Evolutionary conservation across 2,329 filamentous ascomycete genomes (phyloP), one percentile per base, ranked within the genome.

Genomic region (Didymella segeticola): DNA sequence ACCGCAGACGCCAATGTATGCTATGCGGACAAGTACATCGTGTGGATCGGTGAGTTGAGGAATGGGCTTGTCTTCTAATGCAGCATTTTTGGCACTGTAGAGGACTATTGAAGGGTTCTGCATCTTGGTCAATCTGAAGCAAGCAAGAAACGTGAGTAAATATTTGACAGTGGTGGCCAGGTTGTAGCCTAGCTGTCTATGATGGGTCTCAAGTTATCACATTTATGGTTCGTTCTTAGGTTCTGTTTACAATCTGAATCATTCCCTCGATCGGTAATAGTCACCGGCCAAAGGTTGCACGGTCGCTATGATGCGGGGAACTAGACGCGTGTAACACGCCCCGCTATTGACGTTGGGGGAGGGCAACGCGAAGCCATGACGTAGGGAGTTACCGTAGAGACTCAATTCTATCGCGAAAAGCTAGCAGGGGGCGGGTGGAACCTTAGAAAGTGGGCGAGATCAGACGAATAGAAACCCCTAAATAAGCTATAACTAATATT

Each of bases 1-100:
- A n/a, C 76, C 78, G 55, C 77, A 79, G n/a, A 80, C 75, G 3
- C 78, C 78, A 0, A 77, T 68, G 30, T 74, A 79, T 3, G 73
- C 71, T 31, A 81, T 76, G n/a, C 74, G 73, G 8, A 80, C 66
- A 22, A 80, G 68, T 15, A 79, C 74, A 57, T 79, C 77, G 48
- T 75, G 64, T 0, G 71, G 67, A 11, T 75, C 63, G 7, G 66
- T 51, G 5, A 78, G 63, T 3, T 60, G 53, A 2, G 78, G 77
- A 1, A 77, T 60, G 0, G 74, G 71, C 7, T 57, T 67, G 45
- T 79, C 73, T 60, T 78, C 72, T 20, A 77, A 64, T 33, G 66
- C 69, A 5, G 74, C 75, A 30, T 72, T 67, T 15, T 69, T 66
- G 0, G 77, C 62, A 2, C 70, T 72, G 48, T 78, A 77, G 1